phyloP scores from a whole-genome alignment of 257 asterid species.

The Buddleja alternifolia region DNA sequence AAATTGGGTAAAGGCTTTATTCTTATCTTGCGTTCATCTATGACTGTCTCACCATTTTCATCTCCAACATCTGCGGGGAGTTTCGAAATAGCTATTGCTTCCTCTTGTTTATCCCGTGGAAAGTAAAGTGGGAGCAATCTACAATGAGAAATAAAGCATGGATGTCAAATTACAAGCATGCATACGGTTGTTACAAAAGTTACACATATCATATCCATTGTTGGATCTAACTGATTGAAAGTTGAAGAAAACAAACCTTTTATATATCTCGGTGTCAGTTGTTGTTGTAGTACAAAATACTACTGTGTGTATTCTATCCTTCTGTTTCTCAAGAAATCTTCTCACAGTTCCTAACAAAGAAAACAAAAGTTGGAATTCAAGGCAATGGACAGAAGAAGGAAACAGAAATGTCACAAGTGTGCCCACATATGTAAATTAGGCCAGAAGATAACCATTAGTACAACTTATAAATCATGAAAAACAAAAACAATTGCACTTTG shows the following conservation, averaged over 20 bases:
- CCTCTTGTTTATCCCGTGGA: conserved; percentile 67
- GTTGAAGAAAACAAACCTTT: conserved; percentile 44
- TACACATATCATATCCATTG: background rate
- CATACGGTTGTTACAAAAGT: background rate
- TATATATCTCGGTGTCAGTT: conserved; percentile 66
- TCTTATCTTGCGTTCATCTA: conserved; percentile 69
- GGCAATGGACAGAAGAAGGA: no score
- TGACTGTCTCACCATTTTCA: conserved; percentile 71
- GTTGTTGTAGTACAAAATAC: conserved; percentile 59
- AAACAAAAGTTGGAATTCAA: conserved; percentile 17
- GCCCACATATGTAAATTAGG: no score
- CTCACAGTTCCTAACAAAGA: conserved; percentile 65
- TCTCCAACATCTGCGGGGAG: conserved; percentile 83
- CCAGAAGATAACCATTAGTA: no score
- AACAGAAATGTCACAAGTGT: no score
- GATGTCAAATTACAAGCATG: background rate
- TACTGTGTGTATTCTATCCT: conserved; percentile 53
- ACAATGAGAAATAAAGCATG: background rate
- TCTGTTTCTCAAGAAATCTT: conserved; percentile 67
- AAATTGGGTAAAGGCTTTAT: conserved; percentile 63
- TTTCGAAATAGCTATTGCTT: conserved; percentile 54
- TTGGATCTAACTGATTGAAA: background rate
- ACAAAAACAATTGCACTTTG: conserved; percentile 17
- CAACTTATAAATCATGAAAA: no score
- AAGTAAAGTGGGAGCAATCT: conserved; percentile 77